Base-by-base conservation (phyloP, 2,329 filamentous ascomycete genomes). In the Trichoderma polysporum region DNA sequence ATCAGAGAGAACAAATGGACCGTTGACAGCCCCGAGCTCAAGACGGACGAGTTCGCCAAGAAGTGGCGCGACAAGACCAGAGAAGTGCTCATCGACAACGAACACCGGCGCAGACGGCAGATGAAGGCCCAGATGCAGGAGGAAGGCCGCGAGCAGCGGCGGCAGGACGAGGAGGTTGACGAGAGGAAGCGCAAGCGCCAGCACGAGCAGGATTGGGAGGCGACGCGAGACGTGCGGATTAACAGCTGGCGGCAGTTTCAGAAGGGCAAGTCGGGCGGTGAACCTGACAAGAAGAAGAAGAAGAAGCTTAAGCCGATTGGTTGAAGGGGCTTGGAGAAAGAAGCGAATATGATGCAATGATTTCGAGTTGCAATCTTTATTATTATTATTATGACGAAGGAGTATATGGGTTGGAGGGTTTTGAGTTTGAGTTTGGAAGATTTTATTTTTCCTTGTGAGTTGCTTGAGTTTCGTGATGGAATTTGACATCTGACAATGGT, bases 1-100 rank as follows among this genome's bases (percentile, higher is more conserved):
- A 95, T 99, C 75, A 91, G 95, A 71, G 94, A 98, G 78, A 90
- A 93, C 79, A 97, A 97, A 78, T 94, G 94, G 85, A 97, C 90
- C 0, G 88, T 92, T 59, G 93, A 99, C 80, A 92, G 90, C 71
- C 89, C 91, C 63, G 95, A 98, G 81, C 85, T 94, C 70, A 90
- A 93, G 79, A 93, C 92, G 37, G 88, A 90, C 15, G 89, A 91
- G 56, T 98, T 98, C 76, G 89, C 89, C 71, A 86, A 86, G 73
- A 89, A 91, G 76, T 99, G 95, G 95, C 88, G 92, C 72, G 89
- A 94, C 77, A 98, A 97, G 86, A 88, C 92, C 13, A 91, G 92
- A 72, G 87, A 90, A 75, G 95, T 99, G 52, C 86, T 99, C 71
- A 88, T 97, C 74, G 95, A 99, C 74, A 94, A 96, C 76, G 95